These are phyloP conservation scores for Acorus calamus DNA, from an alignment of 106 monocot species.

Conservation along the genomic window DNA sequence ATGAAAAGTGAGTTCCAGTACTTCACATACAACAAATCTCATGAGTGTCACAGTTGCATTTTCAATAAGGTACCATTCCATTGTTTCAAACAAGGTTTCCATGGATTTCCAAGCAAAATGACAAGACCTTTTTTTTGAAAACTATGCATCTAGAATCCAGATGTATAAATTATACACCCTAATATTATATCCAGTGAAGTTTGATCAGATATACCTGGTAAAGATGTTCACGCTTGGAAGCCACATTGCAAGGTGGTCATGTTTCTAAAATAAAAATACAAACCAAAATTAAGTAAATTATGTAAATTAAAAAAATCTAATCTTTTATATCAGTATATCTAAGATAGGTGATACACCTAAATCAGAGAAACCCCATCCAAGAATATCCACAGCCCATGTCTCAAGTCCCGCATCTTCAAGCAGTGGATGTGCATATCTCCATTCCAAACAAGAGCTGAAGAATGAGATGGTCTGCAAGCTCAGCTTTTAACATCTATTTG, in stretches of 20 bases:
- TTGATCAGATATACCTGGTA: slow-evolving; percentile 43
- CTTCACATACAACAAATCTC: no score
- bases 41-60: no score
- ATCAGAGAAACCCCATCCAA: slow-evolving; percentile 99
- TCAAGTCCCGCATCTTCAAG: slow-evolving; percentile 77
- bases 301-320: no score
- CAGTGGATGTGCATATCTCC: slow-evolving; percentile 81
- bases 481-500: neutral
- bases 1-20: neutral
- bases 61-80: no score
- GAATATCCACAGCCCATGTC: slow-evolving; percentile 92
- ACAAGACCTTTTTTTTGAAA: no score
- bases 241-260: slow-evolving; percentile 50
- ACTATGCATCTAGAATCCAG: no score
- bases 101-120: no score
- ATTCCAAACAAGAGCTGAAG: slow-evolving; percentile 92
- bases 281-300: no score
- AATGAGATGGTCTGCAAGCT: slow-evolving; percentile 7
- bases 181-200: no score
- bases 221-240: slow-evolving; percentile 80
- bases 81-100: no score
- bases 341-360: slow-evolving; percentile 31
- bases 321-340: neutral
- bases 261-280: slow-evolving; percentile 19
- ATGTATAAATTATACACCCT: no score